Evolutionary conservation across 1,139 yeast species (phyloP).

Genomic region (Candida mesenterica): DNA sequence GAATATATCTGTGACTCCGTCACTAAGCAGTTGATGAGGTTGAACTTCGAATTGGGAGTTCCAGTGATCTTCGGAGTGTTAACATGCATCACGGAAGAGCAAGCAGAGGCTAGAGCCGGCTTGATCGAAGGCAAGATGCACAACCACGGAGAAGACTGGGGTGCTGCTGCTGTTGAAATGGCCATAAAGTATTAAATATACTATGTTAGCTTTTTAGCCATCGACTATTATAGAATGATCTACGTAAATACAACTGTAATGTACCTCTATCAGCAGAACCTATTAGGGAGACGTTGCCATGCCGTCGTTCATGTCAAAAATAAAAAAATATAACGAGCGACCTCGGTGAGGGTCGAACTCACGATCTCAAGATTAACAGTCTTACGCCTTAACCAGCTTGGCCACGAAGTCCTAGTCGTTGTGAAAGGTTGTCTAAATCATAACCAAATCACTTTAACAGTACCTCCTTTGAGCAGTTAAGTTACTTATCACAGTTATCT

Average conservation of each 20-base stretch:
- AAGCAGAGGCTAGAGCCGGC: constrained; percentile 94
- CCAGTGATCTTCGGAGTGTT: constrained; percentile 93
- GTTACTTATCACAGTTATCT: no score
- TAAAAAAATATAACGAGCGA: constrained; percentile 8
- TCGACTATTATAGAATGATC: no score
- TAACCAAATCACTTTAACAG: no score
- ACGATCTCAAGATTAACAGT: constrained; percentile 19
- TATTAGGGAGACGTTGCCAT: no score
- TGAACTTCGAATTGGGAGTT: constrained; percentile 65
- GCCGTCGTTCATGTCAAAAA: no score
- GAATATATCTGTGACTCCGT: constrained; percentile 94
- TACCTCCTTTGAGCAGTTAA: no score
- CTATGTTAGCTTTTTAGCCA: no score
- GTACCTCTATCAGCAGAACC: no score
- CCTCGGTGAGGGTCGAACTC: constrained; percentile 19
- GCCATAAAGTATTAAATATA: constrained; percentile 55
- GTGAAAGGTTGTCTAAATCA: neutral
- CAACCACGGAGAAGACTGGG: constrained; percentile 98
- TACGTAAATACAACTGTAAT: constrained; percentile 1
- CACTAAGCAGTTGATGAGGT: constrained; percentile 79
- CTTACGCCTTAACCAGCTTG: constrained; percentile 20
- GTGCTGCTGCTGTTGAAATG: constrained; percentile 99
- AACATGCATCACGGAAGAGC: constrained; percentile 91
- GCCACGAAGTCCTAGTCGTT: constrained; percentile 19
- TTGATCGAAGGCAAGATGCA: constrained; percentile 70